Percentiles rank a stretch among this genome's conserved stretches.
Conservation (phyloP, 2,329 filamentous ascomycete genomes). For the Xenosphaeropsis pyriputrescens region DNA sequence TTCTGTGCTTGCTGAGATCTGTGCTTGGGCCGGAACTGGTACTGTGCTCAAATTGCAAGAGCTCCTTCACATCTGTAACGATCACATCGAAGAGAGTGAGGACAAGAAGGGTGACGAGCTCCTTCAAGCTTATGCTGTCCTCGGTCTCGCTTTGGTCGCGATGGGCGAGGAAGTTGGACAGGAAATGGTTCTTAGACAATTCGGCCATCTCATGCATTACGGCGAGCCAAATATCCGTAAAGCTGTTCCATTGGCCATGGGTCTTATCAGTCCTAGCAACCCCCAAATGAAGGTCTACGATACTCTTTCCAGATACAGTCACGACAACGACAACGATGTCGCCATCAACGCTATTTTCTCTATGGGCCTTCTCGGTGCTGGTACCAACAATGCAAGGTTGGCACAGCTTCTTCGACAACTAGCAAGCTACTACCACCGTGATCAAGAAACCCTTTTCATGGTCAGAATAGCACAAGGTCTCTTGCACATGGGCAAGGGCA, state of each 20-base stretch:
- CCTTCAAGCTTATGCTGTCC: slow-evolving; percentile 87
- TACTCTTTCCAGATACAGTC: slow-evolving; percentile 89
- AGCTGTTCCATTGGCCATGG: slow-evolving; percentile 92
- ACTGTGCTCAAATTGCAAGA: slow-evolving; percentile 96
- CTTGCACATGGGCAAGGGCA: slow-evolving; percentile 98
- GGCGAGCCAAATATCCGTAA: slow-evolving; percentile 95
- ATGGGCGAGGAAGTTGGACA: slow-evolving; percentile 99
- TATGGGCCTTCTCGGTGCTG: slow-evolving; percentile 92
- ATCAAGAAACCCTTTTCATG: slow-evolving; percentile 96
- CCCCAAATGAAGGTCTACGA: slow-evolving; percentile 99
- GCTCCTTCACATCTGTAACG: slow-evolving; percentile 93
- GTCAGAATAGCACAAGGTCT: slow-evolving; percentile 96
- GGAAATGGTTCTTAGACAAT: slow-evolving; percentile 96
- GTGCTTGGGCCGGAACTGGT: slow-evolving; percentile 94
- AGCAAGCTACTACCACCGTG: slow-evolving; percentile 95
- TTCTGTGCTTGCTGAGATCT: slow-evolving; percentile 85
- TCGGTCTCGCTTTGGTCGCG: slow-evolving; percentile 84
- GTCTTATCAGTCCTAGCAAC: slow-evolving; percentile 90
- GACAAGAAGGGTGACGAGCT: slow-evolving; percentile 94
- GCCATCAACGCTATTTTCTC: slow-evolving; percentile 98
- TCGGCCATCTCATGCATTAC: slow-evolving; percentile 98
- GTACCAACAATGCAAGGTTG: slow-evolving; percentile 93
- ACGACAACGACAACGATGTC: slow-evolving; percentile 97
- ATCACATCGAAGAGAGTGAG: slow-evolving; percentile 87
- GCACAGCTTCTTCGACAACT: slow-evolving; percentile 89